Evolutionary conservation across 225 moss, liverwort and hornwort genomes (phyloP).

Genomic region (Antitrichia curtipendula): DNA sequence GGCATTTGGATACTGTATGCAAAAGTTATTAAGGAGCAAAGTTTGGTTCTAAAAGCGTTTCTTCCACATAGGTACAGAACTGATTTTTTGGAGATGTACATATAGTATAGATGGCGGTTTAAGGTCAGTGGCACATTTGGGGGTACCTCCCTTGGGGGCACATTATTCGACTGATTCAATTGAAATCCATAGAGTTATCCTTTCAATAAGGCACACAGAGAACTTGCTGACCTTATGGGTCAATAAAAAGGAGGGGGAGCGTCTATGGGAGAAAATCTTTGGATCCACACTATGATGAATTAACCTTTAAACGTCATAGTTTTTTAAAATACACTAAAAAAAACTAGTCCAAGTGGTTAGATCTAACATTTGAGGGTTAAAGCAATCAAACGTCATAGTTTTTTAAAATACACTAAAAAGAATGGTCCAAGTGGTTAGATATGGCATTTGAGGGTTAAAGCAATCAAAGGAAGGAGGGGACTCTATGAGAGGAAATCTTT

Average conservation of each 20-base stretch:
- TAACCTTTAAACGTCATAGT: fast-evolving
- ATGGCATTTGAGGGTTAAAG: background rate
- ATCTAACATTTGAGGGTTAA: background rate
- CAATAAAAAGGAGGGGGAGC: background rate
- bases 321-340: background rate
- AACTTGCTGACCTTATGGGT: background rate
- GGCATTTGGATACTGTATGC: too few relatives aligned
- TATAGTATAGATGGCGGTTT: too few relatives aligned
- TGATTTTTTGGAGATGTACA: too few relatives aligned
- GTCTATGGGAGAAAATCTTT: background rate
- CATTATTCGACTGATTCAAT: too few relatives aligned
- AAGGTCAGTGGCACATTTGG: too few relatives aligned
- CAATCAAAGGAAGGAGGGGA: background rate
- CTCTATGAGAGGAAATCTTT: background rate
- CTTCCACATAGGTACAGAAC: too few relatives aligned
- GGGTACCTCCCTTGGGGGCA: too few relatives aligned
- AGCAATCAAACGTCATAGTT: background rate
- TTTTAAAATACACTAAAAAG: background rate
- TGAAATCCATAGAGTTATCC: background rate
- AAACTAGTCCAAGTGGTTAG: background rate
- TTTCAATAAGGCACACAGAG: background rate
- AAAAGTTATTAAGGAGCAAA: too few relatives aligned
- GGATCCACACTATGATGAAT: fast-evolving
- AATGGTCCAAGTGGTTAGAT: background rate
- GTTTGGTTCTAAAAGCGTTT: too few relatives aligned